Percentiles rank a stretch among this genome's conserved stretches.
phyloP scores from a whole-genome alignment of 1,139 yeast species.

The Taiozyma sp. region DNA sequence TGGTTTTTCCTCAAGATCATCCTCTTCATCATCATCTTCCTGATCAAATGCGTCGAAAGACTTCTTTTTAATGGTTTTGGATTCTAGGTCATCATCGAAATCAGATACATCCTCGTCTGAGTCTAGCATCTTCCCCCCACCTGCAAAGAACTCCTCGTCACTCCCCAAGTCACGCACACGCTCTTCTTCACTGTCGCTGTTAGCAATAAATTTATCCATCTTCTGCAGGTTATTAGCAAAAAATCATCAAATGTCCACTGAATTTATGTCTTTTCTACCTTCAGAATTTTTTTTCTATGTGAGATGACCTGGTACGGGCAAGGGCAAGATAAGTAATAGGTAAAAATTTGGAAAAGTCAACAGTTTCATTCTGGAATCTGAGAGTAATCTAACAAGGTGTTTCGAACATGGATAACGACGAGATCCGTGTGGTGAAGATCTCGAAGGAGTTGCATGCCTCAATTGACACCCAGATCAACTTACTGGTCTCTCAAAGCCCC shows the following conservation, averaged over 20 bases:
- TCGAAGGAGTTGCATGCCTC: background rate
- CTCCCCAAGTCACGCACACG: slow-evolving; percentile 12
- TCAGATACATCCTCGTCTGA: slow-evolving; percentile 7
- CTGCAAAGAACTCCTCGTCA: slow-evolving; percentile 20
- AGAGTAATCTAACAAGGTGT: background rate
- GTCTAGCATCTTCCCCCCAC: slow-evolving; percentile 1
- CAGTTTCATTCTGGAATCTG: background rate
- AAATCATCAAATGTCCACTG: too few relatives aligned
- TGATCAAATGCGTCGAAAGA: slow-evolving; percentile 17
- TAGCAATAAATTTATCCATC: slow-evolving; percentile 19
- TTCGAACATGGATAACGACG: background rate
- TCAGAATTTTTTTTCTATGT: background rate
- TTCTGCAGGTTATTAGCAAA: slow-evolving; percentile 19
- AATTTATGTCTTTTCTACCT: background rate
- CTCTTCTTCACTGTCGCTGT: slow-evolving; percentile 10
- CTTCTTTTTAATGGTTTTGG: slow-evolving; percentile 6
- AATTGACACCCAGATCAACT: background rate
- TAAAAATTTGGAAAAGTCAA: background rate
- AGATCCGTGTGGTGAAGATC: background rate
- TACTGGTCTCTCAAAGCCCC: background rate
- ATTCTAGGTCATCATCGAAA: slow-evolving; percentile 6
- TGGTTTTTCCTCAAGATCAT: slow-evolving; percentile 12
- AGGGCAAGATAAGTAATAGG: background rate
- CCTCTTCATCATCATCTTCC: slow-evolving; percentile 11
- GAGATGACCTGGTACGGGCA: background rate